Conservation (phyloP, 805 yeast genomes). For the Zygoascus flipseniorum region DNA sequence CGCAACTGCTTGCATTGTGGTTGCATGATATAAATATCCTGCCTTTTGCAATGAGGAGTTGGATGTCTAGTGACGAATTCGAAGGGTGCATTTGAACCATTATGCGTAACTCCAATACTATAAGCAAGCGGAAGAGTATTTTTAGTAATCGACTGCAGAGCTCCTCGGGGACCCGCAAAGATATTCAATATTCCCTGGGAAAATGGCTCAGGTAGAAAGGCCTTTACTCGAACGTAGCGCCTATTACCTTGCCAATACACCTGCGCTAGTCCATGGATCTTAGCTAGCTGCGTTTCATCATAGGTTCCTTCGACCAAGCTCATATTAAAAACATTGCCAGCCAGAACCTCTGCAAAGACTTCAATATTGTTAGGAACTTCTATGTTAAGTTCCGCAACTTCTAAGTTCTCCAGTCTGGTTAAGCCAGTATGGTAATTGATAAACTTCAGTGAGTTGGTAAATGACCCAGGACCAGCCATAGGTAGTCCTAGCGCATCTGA, state of each 20-base stretch:
- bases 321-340: slow-evolving; percentile 10
- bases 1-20: slow-evolving; percentile 70
- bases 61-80: slow-evolving; percentile 68
- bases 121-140: slow-evolving; percentile 53
- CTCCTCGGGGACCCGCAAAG: slow-evolving; percentile 59
- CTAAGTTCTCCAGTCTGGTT: slow-evolving; percentile 63
- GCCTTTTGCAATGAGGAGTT: slow-evolving; percentile 54
- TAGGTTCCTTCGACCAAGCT: slow-evolving; percentile 9
- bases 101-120: slow-evolving; percentile 67
- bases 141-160: slow-evolving; percentile 2
- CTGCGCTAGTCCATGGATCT: slow-evolving; percentile 65
- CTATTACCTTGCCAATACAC: slow-evolving; percentile 56
- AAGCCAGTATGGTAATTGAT: slow-evolving; percentile 69
- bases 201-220: slow-evolving; percentile 63
- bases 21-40: slow-evolving; percentile 73
- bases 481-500: slow-evolving; percentile 75
- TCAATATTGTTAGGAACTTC: slow-evolving; percentile 66
- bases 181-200: slow-evolving; percentile 65
- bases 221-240: slow-evolving; percentile 71
- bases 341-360: slow-evolving; percentile 40
- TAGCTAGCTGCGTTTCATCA: slow-evolving; percentile 13
- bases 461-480: slow-evolving; percentile 74
- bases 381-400: slow-evolving; percentile 70
- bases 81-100: slow-evolving; percentile 52
- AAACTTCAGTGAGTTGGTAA: slow-evolving; percentile 49